Base-by-base conservation (phyloP, 2,329 filamentous ascomycete genomes). In the Didymella sp. region DNA sequence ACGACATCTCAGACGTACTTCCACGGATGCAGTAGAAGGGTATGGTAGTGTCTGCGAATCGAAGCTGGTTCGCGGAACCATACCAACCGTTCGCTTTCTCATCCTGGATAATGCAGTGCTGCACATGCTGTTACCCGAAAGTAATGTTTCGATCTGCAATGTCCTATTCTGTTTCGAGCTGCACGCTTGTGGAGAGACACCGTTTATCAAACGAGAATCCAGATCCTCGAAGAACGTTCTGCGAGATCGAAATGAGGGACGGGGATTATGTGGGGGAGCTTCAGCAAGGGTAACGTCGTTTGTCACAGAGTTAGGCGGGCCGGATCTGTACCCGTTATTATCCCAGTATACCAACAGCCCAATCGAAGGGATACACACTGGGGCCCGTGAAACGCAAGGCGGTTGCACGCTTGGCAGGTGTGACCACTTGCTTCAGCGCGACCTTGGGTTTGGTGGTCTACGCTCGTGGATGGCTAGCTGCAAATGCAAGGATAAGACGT, bases 311-410 rank as follows among this genome's bases (percentile, higher is more conserved):
- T 31, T 53, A 51, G 35, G 56, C 58, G 63, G 58, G 49, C 56
- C 57, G 60, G 52, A 66, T 59, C 55, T 50, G 40, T 61, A 52
- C 47, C 63, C 52, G 43, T 51, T 31, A 35, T 46, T 24, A 35
- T 56, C 55, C 58, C 54, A 33, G 47, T 60, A 59, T 21, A 13
- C 47, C 41, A 45, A 45, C 43, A 40, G 43, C 43, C 64, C 63
- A 67, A 69, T 69, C 58, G 56, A 65, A 49, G 60, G 49, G 51
- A 56, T 48, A 43, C 46, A 37, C 44, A 37, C 44, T 58, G 51
- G 41, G 24, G 24, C 28, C 38, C 35, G 55, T 69, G 65, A 68
- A 69, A 68, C 63, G 52, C 54, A 49, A 59, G 58, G 62, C 60
- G 53, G 58, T 31, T 64, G 58, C 43, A 44, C 37, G 31, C 54